Conservation (phyloP, 2,329 filamentous ascomycete species). For the Aureobasidium vineae region DNA sequence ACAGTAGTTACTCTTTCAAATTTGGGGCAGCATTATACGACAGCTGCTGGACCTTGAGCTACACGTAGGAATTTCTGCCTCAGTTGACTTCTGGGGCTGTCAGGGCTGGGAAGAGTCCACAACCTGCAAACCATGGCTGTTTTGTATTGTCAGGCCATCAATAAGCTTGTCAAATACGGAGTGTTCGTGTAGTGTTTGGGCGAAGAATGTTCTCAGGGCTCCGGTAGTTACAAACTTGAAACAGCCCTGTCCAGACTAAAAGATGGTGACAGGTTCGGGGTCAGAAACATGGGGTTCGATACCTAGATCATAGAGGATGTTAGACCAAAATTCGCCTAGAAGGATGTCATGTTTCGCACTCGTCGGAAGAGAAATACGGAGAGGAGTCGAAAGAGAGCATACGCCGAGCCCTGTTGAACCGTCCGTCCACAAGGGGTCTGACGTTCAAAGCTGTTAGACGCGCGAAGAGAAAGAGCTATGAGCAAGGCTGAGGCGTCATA, state of each 20-base stretch:
- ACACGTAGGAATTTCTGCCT: background rate
- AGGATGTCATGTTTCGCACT: slow-evolving; percentile 8
- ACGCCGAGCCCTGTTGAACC: background rate
- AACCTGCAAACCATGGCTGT: background rate
- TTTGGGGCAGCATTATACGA: no score
- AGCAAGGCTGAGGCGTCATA: slow-evolving; percentile 10
- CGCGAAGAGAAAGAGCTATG: background rate
- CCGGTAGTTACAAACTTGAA: background rate
- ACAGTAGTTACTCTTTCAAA: no score
- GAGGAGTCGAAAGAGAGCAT: background rate
- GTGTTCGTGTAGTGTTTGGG: background rate
- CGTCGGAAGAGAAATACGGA: background rate
- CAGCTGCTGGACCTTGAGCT: no score
- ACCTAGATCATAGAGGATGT: background rate
- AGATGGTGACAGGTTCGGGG: background rate
- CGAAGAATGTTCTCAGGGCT: no score
- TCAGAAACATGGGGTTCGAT: background rate
- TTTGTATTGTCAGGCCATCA: background rate
- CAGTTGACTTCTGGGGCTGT: background rate
- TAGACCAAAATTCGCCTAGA: background rate
- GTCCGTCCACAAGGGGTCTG: background rate
- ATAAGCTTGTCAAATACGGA: background rate
- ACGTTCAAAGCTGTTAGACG: background rate
- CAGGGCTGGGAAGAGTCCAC: no score
- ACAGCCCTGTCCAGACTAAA: background rate